Conservation (phyloP, 768 basidiomycete genomes). For the Porphyrellus cyaneotinctus region DNA sequence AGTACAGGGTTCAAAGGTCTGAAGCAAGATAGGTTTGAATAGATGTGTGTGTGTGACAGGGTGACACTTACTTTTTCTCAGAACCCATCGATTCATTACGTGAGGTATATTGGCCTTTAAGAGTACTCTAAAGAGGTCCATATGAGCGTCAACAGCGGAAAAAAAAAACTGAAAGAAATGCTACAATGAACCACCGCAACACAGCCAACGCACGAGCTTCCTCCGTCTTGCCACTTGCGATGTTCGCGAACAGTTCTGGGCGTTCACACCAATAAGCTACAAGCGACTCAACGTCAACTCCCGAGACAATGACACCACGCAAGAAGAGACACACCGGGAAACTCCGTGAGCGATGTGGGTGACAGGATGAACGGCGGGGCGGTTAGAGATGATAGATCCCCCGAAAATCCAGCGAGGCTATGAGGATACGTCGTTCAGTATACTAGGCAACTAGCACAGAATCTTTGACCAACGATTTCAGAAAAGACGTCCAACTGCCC, state of each 20-base stretch:
- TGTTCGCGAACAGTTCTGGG: conserved; percentile 83
- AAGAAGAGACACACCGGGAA: conserved; percentile 58
- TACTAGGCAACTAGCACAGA: neutral
- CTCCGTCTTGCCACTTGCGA: conserved; percentile 68
- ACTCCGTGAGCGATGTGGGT: conserved; percentile 87
- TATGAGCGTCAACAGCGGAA: conserved; percentile 1
- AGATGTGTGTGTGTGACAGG: neutral
- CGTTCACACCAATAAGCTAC: conserved; percentile 97
- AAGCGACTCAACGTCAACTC: conserved; percentile 3
- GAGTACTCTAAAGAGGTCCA: conserved; percentile 57
- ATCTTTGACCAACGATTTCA: conserved; percentile 69
- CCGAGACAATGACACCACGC: neutral
- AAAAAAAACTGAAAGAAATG: neutral
- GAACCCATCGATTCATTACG: conserved; percentile 94
- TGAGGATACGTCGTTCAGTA: conserved; percentile 2
- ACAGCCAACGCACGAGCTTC: conserved; percentile 76
- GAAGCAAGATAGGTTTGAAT: conserved; percentile 11
- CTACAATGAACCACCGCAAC: conserved; percentile 92
- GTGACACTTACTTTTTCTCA: conserved; percentile 81
- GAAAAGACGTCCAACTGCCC: conserved; percentile 83
- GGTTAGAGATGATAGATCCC: conserved; percentile 80
- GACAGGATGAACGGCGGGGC: conserved; percentile 92
- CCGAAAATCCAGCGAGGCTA: conserved; percentile 82
- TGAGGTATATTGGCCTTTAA: conserved; percentile 94
- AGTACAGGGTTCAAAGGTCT: conserved; percentile 96